A percentile compares a stretch with the other conserved stretches of the same genome.
phyloP scores from a whole-genome alignment of 176 grass and related monocot genomes.

The Rhynchospora breviuscula region DNA sequence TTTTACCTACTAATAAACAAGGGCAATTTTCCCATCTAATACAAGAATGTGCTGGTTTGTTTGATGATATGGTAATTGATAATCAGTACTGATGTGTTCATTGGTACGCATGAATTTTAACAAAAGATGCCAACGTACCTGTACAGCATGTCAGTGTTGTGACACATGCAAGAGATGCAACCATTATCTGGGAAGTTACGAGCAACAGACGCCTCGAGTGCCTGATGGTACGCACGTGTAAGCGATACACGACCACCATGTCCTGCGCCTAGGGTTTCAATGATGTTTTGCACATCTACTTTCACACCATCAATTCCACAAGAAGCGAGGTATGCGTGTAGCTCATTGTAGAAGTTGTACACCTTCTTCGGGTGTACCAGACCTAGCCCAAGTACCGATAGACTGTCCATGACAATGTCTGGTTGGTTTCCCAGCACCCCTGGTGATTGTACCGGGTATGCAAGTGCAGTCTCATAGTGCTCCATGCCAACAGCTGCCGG shows the following conservation, averaged over 20 bases:
- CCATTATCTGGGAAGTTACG: conserved; percentile 73
- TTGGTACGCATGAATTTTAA: neutral
- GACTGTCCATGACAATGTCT: conserved; percentile 64
- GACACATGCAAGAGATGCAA: conserved; percentile 82
- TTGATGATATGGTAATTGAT: neutral
- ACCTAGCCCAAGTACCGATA: conserved; percentile 53
- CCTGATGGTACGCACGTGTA: conserved; percentile 51
- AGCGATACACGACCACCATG: conserved; percentile 60
- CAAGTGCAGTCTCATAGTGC: conserved; percentile 50
- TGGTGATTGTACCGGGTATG: conserved; percentile 54
- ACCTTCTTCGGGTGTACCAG: conserved; percentile 50
- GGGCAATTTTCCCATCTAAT: neutral
- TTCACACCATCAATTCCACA: conserved; percentile 81
- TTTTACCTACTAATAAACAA: neutral
- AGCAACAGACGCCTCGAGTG: conserved; percentile 59
- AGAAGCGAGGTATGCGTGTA: conserved; percentile 56
- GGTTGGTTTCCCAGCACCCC: conserved; percentile 65
- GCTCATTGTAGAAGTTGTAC: conserved; percentile 52
- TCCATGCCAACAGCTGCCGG: conserved; percentile 38
- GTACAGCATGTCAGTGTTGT: conserved; percentile 75
- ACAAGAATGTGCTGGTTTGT: neutral
- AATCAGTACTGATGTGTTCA: neutral
- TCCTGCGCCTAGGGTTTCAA: conserved; percentile 62
- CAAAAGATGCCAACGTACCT: conserved; percentile 18
- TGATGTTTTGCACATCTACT: conserved; percentile 86